A percentile compares a stretch with the other conserved stretches of the same genome.
phyloP scores from a whole-genome alignment of 129 eudicot genomes.

The Smallanthus sonchifolius region DNA sequence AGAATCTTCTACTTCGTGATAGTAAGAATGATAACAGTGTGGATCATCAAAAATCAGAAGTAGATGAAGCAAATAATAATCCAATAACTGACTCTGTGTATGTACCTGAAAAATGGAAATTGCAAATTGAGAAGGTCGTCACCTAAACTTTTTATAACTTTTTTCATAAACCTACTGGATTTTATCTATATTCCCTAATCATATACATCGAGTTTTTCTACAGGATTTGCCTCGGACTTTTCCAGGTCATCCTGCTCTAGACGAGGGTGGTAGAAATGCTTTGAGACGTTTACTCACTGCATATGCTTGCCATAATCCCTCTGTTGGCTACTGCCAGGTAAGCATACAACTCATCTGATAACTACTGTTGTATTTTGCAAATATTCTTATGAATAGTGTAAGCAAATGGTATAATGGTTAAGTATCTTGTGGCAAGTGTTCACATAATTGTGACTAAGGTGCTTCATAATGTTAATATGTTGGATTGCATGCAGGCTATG shows the following conservation, averaged over 20 bases:
- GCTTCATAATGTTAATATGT: slow-evolving; percentile 1
- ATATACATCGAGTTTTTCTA: background rate
- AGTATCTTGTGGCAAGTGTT: background rate
- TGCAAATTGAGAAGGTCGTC: slow-evolving; percentile 90
- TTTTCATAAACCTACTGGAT: background rate
- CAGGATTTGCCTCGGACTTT: slow-evolving; percentile 98
- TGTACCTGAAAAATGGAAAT: slow-evolving; percentile 81
- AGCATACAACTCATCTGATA: slow-evolving; percentile 14
- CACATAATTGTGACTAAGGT: background rate
- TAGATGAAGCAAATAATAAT: slow-evolving; percentile 34
- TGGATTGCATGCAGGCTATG: slow-evolving; percentile 77
- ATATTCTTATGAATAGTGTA: background rate
- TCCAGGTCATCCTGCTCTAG: slow-evolving; percentile 98
- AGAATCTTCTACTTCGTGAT: slow-evolving; percentile 55
- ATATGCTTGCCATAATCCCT: slow-evolving; percentile 93
- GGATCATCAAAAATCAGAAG: slow-evolving; percentile 31
- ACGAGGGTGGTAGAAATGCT: slow-evolving; percentile 93
- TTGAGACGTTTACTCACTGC: slow-evolving; percentile 95
- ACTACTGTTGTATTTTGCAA: no score
- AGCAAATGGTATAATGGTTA: slow-evolving; percentile 3
- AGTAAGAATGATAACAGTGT: slow-evolving; percentile 24
- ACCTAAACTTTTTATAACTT: background rate
- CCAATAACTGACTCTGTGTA: slow-evolving; percentile 28
- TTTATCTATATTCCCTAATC: background rate
- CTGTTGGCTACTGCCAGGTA: slow-evolving; percentile 99